phyloP scores from a whole-genome alignment of 2,329 filamentous ascomycete genomes.

The Aspergillus carbonarius region DNA sequence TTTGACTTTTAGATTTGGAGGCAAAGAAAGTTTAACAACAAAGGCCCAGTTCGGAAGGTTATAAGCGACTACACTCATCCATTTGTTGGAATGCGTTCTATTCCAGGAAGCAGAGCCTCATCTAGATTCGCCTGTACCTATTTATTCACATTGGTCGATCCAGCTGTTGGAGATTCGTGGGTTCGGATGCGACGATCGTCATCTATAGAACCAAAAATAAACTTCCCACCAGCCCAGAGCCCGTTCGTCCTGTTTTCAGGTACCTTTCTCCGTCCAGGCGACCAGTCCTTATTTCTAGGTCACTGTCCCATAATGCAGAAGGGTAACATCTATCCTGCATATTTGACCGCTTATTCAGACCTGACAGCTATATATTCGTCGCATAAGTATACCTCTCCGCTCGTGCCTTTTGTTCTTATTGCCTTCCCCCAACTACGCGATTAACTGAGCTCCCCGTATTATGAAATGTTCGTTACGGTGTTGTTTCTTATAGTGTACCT shows the following conservation, averaged over 20 bases:
- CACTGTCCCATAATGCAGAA: too few species aligned
- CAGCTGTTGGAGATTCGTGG: neutral
- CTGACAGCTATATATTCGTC: too few species aligned
- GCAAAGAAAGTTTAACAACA: neutral
- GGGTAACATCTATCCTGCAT: too few species aligned
- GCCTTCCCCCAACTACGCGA: too few species aligned
- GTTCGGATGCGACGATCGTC: neutral
- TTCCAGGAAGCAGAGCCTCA: neutral
- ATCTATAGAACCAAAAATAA: neutral
- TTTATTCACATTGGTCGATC: neutral
- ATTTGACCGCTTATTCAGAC: too few species aligned
- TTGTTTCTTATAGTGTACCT: too few species aligned
- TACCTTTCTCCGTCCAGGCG: neutral
- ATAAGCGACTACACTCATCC: neutral
- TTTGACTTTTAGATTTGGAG: neutral
- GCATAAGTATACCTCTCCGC: too few species aligned
- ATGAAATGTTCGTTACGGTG: too few species aligned
- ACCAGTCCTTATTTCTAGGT: neutral
- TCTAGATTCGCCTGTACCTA: neutral
- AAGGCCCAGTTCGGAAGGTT: neutral
- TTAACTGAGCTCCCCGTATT: too few species aligned
- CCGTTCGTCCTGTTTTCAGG: neutral
- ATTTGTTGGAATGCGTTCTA: neutral
- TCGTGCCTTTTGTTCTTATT: too few species aligned
- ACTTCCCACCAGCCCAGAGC: neutral